A percentile compares a stretch with the other conserved stretches of the same genome.
Evolutionary conservation across 371 early-diverging fungal genomes (phyloP).

Genomic region (Nematocida sp.): DNA sequence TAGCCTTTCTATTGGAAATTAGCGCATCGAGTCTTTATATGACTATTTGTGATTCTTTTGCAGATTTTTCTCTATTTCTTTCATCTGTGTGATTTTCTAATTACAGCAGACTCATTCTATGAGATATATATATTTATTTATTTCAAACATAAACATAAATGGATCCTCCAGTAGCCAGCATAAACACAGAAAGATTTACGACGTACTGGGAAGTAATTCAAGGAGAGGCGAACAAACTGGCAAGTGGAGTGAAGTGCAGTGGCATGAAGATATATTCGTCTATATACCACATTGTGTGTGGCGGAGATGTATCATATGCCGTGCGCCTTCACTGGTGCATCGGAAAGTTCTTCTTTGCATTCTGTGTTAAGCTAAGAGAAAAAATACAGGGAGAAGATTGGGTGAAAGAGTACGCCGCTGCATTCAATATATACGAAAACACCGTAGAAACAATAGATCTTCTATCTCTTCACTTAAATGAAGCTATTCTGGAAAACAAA

Average conservation of each 20-base stretch:
- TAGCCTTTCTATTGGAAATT: too few relatives aligned
- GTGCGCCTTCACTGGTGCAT: conserved; percentile 58
- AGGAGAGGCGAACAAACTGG: conserved; percentile 44
- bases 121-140: conserved; percentile 17
- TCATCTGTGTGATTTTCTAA: neutral
- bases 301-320: neutral
- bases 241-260: conserved; percentile 50
- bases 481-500: conserved; percentile 38
- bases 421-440: conserved; percentile 30
- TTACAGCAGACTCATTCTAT: neutral
- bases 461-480: conserved; percentile 42
- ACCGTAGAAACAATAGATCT: conserved; percentile 43
- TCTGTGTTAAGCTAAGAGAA: conserved; percentile 10
- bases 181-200: conserved; percentile 44
- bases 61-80: too few relatives aligned
- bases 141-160: conserved; percentile 31
- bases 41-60: too few relatives aligned
- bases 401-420: conserved; percentile 45
- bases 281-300: conserved; percentile 42
- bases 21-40: too few relatives aligned
- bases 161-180: conserved; percentile 47
- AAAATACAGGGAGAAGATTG: conserved; percentile 37
- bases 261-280: conserved; percentile 41
- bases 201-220: conserved; percentile 43
- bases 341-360: conserved; percentile 52